A percentile compares a stretch with the other conserved stretches of the same genome.
Evolutionary conservation across 2,329 filamentous ascomycete species (phyloP).

Genomic region (Zymoseptoria crescenta): DNA sequence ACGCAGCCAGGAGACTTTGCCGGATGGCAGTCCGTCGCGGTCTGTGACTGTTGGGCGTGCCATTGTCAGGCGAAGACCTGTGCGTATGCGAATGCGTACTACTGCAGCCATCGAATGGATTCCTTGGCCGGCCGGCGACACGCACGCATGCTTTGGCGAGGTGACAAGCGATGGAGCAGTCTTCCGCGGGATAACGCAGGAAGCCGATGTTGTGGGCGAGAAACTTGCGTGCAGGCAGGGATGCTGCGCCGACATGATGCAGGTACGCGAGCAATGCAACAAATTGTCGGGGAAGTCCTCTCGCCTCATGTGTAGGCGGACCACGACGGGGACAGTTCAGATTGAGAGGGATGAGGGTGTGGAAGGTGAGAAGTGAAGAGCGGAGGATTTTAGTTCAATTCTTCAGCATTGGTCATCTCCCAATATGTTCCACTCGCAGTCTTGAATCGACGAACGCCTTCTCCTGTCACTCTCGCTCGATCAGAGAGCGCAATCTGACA

Average conservation of each 20-base stretch:
- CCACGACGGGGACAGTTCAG: neutral
- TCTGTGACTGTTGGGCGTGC: neutral
- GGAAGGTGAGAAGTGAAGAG: too few species aligned
- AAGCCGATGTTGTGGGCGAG: neutral
- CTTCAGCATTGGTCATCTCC: too few species aligned
- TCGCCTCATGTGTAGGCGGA: neutral
- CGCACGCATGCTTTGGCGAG: neutral
- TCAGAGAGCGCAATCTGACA: too few species aligned
- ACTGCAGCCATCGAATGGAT: too few species aligned
- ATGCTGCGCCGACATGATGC: neutral
- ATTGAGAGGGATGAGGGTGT: neutral
- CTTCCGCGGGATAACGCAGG: neutral
- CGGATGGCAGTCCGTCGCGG: neutral
- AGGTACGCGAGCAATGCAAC: neutral
- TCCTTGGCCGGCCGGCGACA: neutral
- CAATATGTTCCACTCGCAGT: too few species aligned
- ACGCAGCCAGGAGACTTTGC: neutral
- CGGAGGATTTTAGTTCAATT: too few species aligned
- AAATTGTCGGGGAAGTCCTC: neutral
- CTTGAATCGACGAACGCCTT: too few species aligned
- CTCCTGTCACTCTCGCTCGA: too few species aligned
- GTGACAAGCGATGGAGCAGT: neutral
- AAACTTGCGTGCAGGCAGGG: neutral
- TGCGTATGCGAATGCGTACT: neutral
- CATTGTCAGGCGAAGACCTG: neutral